Base-by-base conservation (phyloP, 768 basidiomycete species). In the Heimioporus sp. region DNA sequence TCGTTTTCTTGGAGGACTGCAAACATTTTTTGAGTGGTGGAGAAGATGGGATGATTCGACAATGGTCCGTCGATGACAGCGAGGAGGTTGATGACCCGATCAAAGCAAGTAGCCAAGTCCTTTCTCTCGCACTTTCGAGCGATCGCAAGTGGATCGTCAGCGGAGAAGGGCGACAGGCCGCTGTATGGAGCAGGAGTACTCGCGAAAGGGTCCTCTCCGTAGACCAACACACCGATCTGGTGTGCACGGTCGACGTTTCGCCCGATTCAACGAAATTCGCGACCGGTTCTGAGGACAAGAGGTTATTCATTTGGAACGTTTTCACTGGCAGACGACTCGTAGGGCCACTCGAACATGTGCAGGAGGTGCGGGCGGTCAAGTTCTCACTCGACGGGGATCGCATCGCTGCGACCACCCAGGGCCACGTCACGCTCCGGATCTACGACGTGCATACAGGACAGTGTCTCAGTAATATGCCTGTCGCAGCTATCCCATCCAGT, bases 321-420 rank as follows among this genome's bases (percentile, higher is more conserved):
- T 19, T 15, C 5, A 40, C 12, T 11, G 49, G 56, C 11, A 0
- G 21, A 1, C 39, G 11, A 6, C 39, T 41, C 10, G 16, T 50
- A 1, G 19, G 17, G 1, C 43, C 24, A 0, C 30, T 24, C 15
- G 1, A 24, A 13, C 45, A 53, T 36, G n/a, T 28, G 5, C 0
- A 10, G 16, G 0, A 1, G 2, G 17, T 49, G 3, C 28, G 10
- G 2, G 34, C 43, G 1, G 43, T 11, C 32, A 56, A 48, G 13
- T 56, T 57, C 13, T 56, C 43, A 0, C 54, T 43, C 5, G 7
- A 55, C 12, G 53, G 49, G 17, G 12, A 3, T 3, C 10, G 24
- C 36, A 4, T 57, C 2, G 54, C 54, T 2, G 40, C 46, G 3
- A 43, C 46, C 1, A 17, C 34, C 6, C 38, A 5, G 12, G 4